These are phyloP conservation scores for Diacronema lutheri DNA, from an alignment of 78 protist genomes.

Conservation along the genomic window DNA sequence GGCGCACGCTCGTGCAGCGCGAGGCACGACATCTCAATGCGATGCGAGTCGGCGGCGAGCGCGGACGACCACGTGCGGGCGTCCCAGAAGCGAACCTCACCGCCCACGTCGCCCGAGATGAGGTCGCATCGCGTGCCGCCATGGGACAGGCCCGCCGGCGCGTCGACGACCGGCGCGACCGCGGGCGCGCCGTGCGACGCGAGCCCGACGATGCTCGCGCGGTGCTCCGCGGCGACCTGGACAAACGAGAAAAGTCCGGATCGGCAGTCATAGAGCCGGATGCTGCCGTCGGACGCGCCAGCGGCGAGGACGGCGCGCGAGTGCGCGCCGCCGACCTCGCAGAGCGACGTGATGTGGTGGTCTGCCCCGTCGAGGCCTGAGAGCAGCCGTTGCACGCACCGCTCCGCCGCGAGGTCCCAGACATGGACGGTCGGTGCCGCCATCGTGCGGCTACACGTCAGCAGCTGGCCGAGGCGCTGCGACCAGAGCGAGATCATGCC, in stretches of 20 bases:
- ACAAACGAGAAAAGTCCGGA: neutral
- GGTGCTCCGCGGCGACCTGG: neutral
- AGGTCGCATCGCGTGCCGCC: neutral
- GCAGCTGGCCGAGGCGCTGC: too few relatives aligned
- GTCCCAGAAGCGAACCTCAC: conserved; percentile 45
- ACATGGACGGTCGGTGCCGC: too few relatives aligned
- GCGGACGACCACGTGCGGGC: neutral
- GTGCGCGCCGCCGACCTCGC: too few relatives aligned
- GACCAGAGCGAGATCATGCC: too few relatives aligned
- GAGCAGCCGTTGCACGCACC: too few relatives aligned
- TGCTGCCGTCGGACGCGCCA: neutral
- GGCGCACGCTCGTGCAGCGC: conserved; percentile 61
- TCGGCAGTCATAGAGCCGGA: conserved; percentile 24
- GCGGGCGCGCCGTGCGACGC: neutral
- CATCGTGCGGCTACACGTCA: too few relatives aligned
- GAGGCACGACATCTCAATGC: conserved; percentile 16
- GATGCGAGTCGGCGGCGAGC: neutral
- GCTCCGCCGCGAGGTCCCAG: too few relatives aligned
- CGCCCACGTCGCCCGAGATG: conserved; percentile 8
- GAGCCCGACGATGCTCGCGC: conserved; percentile 17
- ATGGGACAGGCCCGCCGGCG: neutral
- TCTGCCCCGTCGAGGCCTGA: too few relatives aligned
- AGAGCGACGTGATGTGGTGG: too few relatives aligned
- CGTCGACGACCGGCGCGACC: neutral
- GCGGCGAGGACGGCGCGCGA: neutral